These are phyloP conservation scores for Cephalotrichum gorgonifer DNA, from an alignment of 2,329 filamentous ascomycete genomes.

Conservation along the genomic window DNA sequence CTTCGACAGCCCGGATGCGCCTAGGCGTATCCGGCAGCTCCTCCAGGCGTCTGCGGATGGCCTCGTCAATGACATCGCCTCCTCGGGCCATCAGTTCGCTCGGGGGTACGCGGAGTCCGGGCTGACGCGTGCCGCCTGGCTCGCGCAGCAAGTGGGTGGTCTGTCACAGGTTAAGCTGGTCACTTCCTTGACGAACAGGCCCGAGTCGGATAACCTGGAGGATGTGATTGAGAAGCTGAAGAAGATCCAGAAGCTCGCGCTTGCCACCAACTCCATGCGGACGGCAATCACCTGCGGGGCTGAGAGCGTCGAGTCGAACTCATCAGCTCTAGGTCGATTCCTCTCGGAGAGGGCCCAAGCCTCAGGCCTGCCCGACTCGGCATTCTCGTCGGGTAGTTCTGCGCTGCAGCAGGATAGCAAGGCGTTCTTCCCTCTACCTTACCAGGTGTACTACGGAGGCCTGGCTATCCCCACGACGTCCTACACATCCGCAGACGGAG, in stretches of 20 bases:
- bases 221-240: slow-evolving; percentile 78
- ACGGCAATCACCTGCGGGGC: slow-evolving; percentile 77
- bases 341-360: slow-evolving; percentile 26
- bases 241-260: slow-evolving; percentile 68
- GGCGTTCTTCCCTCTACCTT: slow-evolving; percentile 87
- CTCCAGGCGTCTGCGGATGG: slow-evolving; percentile 81
- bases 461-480: slow-evolving; percentile 74
- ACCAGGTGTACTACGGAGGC: slow-evolving; percentile 92
- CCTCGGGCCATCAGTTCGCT: slow-evolving; percentile 80
- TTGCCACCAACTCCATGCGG: slow-evolving; percentile 60
- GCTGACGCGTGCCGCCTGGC: slow-evolving; percentile 59
- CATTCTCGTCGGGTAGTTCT: not conserved
- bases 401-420: slow-evolving; percentile 41
- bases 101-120: slow-evolving; percentile 74
- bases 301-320: slow-evolving; percentile 61
- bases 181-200: slow-evolving; percentile 64
- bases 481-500: slow-evolving; percentile 65
- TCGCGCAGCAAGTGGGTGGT: slow-evolving; percentile 81
- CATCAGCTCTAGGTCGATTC: slow-evolving; percentile 61
- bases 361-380: not conserved
- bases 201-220: slow-evolving; percentile 56
- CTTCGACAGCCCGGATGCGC: slow-evolving; percentile 74
- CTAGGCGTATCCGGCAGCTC: slow-evolving; percentile 74
- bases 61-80: slow-evolving; percentile 83
- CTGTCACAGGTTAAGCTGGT: slow-evolving; percentile 81